Evolutionary conservation across 805 yeast species (phyloP), one percentile per base, ranked within the genome.

Genomic region (Kodamaea neixiangensis): DNA sequence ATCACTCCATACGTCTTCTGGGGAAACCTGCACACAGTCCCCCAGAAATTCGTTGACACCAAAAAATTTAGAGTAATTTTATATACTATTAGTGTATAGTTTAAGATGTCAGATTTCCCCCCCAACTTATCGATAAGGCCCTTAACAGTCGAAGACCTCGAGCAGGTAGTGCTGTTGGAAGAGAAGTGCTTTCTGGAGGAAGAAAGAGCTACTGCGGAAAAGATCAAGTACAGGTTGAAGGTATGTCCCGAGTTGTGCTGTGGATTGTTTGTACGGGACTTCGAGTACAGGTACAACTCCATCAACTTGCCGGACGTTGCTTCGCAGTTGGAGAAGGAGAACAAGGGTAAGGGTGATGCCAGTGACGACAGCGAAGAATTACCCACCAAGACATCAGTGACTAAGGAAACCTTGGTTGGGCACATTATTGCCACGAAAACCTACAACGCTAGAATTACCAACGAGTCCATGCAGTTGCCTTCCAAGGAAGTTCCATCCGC

Each of bases 231-330:
- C 72, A 78, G 97, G 59, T 75, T 93, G 55, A 77, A 78, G 1
- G 82, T 74, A 3, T 92, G 97, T 65, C 98, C 98, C 7, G 99
- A 93, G 66, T 79, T 93, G 51, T 83, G 94, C 57, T 82, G 92
- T 5, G 98, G 98, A 2, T 76, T 94, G 50, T 94, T 93, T 62
- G 76, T 90, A 47, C 77, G 97, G 63, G 82, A 82, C 50, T 87
- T 86, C 67, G 73, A 63, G 25, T 69, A 73, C 59, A 68, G 68
- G 54, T 77, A 72, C 61, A 69, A 70, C 47, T 72, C 77, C 11
- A 66, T 71, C 47, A 72, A 72, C 56, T 64, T 72, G 53, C 78
- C 78, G 2, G 71, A 67, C 25, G 71, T 68, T 5, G 77, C 77
- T 11, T 70, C 66, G 17, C 53, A 56, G 39, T 62, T 71, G 50